Evolutionary conservation across 768 basidiomycete species (phyloP), one percentile per base, ranked within the genome.

Genomic region (Mrakia hoshinonis): DNA sequence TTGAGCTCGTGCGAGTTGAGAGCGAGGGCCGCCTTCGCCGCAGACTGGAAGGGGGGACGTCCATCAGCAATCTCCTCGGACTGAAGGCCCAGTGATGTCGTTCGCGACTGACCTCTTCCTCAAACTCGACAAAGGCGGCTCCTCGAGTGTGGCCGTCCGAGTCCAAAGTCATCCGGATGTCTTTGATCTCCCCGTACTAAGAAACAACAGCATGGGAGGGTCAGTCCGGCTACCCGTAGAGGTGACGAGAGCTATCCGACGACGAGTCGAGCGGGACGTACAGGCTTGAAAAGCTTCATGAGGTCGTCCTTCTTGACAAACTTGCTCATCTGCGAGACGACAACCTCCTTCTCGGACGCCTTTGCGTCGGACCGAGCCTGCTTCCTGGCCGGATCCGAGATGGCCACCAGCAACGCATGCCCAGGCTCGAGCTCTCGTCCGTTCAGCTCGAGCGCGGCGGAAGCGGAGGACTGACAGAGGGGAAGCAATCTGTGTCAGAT

Each of bases 51-150:
- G 36, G 51, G 22, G 20, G 10, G 24, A 3, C 46, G 13, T 1
- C 5, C 18, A 38, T 52, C 36, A 54, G 49, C 34, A 10, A 29
- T 3, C 4, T 15, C 22, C 6, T n/a, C 2, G 62, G 29, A 22
- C 13, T 13, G 20, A 10, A 22, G 11, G 3, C n/a, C 15, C 31
- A 1, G n/a, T 6, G 3, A 29, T 12, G n/a, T 6, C 29, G 29
- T 7, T 43, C 43, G 15, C 5, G 7, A 76, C 83, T 58, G 72
- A 92, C 94, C 82, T 90, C 87, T 24, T 86, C 83, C 72, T 89
- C 88, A 76, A 90, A 98, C 77, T 97, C 93, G 39, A 98, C 82
- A 76, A 98, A 98, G 0, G 90, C 94, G 77, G 91, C 94, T 0
- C 96, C 94, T 77, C 87, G 92, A 38, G 83, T 83, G 62, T 85